Percentiles rank a stretch among this genome's conserved stretches.
phyloP scores from a whole-genome alignment of 164 flowering plant genomes.

The grape (Vitis vinifera) region ASM3070453v1 NC_081806.1:6451501-6452000 shows the following conservation, averaged over 20 bases:
- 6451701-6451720: not conserved
- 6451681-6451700: not conserved
- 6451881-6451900: too few relatives aligned
- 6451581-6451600: too few relatives aligned
- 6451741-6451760: conserved; percentile 87
- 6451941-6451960: conserved; percentile 86
- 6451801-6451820: conserved; percentile 70
- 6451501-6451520: too few relatives aligned
- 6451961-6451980: conserved; percentile 38
- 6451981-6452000: conserved; percentile 43
- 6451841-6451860: conserved; percentile 27
- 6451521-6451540: too few relatives aligned
- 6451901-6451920: conserved; percentile 37
- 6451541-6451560: too few relatives aligned
- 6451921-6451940: conserved; percentile 80
- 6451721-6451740: conserved; percentile 50
- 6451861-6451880: too few relatives aligned
- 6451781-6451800: conserved; percentile 68
- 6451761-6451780: conserved; percentile 60
- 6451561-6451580: too few relatives aligned
- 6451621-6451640: too few relatives aligned
- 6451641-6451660: too few relatives aligned
- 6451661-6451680: too few relatives aligned
- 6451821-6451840: conserved; percentile 92
- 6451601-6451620: too few relatives aligned